These are phyloP conservation scores for Auriscalpium vulgare DNA, from an alignment of 768 basidiomycete genomes.

Conservation along the genomic window DNA sequence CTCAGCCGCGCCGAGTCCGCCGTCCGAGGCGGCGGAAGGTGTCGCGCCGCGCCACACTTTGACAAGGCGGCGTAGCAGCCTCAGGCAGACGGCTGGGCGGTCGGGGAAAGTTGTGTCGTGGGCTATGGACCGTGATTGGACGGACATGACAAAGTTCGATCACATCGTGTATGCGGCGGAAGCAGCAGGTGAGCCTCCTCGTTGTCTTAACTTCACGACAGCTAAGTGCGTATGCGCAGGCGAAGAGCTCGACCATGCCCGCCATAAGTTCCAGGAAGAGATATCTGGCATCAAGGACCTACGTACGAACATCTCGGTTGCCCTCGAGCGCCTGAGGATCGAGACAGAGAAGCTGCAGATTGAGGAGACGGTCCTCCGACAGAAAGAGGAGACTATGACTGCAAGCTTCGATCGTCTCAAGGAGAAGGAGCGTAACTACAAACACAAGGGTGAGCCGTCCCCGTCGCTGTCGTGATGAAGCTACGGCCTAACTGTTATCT, in stretches of 20 bases:
- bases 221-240: slow-evolving; percentile 26
- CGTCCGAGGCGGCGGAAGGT: slow-evolving; percentile 6
- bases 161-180: slow-evolving; percentile 34
- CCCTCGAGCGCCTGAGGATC: slow-evolving; percentile 29
- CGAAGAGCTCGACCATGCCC: slow-evolving; percentile 51
- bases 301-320: slow-evolving; percentile 42
- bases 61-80: slow-evolving; percentile 51
- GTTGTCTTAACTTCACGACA: too few relatives aligned
- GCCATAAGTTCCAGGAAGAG: slow-evolving; percentile 52
- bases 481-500: not conserved
- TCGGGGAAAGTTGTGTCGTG: slow-evolving; percentile 64
- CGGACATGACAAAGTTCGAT: slow-evolving; percentile 41
- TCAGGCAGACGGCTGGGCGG: slow-evolving; percentile 41
- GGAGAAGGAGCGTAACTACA: slow-evolving; percentile 33
- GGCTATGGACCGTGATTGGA: slow-evolving; percentile 62
- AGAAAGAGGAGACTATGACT: slow-evolving; percentile 33
- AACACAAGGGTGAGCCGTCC: slow-evolving; percentile 27
- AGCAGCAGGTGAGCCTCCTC: slow-evolving; percentile 25
- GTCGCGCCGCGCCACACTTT: slow-evolving; percentile 23
- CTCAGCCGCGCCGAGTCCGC: slow-evolving; percentile 10
- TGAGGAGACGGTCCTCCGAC: slow-evolving; percentile 32
- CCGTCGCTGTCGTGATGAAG: not conserved
- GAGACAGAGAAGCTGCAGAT: slow-evolving; percentile 34
- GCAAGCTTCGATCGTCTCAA: slow-evolving; percentile 32
- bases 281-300: slow-evolving; percentile 50